A percentile compares a stretch with the other conserved stretches of the same genome.
phyloP scores from a whole-genome alignment of 2,329 filamentous ascomycete genomes.

The Neofusicoccum parvum region DNA sequence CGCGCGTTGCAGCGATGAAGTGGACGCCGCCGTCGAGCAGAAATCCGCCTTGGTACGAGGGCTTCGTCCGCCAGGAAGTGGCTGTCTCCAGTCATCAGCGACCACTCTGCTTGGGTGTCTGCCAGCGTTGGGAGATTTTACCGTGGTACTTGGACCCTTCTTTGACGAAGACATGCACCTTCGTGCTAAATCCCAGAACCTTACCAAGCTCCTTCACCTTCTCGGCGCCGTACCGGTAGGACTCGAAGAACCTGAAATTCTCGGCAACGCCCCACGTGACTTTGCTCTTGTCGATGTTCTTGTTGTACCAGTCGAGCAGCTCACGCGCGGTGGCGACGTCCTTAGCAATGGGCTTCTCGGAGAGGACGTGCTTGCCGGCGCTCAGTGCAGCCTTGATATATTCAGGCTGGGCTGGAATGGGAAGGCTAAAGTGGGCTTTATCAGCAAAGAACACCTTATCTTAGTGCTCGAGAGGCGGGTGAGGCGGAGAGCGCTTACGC shows the following conservation, averaged over 20 bases:
- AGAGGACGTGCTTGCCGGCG: constrained; percentile 71
- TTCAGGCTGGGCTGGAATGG: constrained; percentile 62
- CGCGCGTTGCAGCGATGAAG: constrained; percentile 64
- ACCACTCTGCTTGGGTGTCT: too few relatives aligned
- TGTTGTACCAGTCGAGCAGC: constrained; percentile 42
- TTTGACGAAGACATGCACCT: constrained; percentile 49
- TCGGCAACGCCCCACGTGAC: constrained; percentile 57
- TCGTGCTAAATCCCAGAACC: constrained; percentile 57
- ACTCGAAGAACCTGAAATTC: constrained; percentile 68
- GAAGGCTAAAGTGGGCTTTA: constrained; percentile 48
- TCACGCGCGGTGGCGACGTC: constrained; percentile 55
- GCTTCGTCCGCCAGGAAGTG: constrained; percentile 66
- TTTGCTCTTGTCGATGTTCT: constrained; percentile 34
- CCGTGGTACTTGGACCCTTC: constrained; percentile 56
- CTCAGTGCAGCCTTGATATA: constrained; percentile 61
- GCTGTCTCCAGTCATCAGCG: constrained; percentile 31
- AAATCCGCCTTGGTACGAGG: constrained; percentile 74
- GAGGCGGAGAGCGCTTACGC: constrained; percentile 41
- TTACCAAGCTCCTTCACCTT: constrained; percentile 57
- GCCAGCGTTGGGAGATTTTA: not conserved
- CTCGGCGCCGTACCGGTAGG: constrained; percentile 55
- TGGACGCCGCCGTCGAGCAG: constrained; percentile 77
- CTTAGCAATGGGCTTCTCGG: constrained; percentile 69
- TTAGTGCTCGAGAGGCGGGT: not conserved
- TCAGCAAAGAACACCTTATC: not conserved